Evolutionary conservation across 2,329 filamentous ascomycete species (phyloP).

Genomic region (Domatiomyces globalis): DNA sequence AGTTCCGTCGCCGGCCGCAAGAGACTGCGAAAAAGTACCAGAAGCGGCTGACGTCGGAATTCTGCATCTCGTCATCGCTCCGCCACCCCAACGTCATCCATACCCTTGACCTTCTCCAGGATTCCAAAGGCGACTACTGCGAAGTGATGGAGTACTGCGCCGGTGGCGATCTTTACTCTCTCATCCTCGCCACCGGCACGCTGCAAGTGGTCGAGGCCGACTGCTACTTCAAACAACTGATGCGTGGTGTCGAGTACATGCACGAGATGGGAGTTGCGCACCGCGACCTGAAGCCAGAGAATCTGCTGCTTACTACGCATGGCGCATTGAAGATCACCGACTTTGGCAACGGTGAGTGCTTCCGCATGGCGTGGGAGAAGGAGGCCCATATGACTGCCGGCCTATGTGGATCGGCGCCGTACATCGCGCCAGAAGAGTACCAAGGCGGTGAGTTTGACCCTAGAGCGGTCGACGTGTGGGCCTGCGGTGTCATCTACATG

Average conservation of each 20-base stretch:
- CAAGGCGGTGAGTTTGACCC: constrained; percentile 91
- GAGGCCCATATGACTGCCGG: constrained; percentile 97
- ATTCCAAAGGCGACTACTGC: constrained; percentile 93
- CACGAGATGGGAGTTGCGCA: constrained; percentile 99
- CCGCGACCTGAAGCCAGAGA: constrained; percentile 92
- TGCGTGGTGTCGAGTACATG: constrained; percentile 97
- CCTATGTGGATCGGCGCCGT: constrained; percentile 88
- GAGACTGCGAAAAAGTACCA: constrained; percentile 96
- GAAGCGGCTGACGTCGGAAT: constrained; percentile 91
- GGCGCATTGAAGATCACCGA: constrained; percentile 95
- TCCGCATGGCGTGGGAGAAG: constrained; percentile 98
- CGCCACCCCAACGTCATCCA: constrained; percentile 97
- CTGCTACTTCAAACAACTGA: constrained; percentile 98
- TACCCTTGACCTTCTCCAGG: constrained; percentile 85
- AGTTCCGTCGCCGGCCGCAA: constrained; percentile 85
- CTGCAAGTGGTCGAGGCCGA: constrained; percentile 87
- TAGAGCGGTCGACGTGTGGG: constrained; percentile 95
- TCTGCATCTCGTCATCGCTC: constrained; percentile 94
- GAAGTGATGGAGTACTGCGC: constrained; percentile 99
- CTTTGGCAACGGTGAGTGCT: constrained; percentile 97
- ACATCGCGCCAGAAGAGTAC: constrained; percentile 96
- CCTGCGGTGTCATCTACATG: constrained; percentile 98
- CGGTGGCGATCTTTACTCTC: constrained; percentile 85
- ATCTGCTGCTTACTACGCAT: constrained; percentile 80
- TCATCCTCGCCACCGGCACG: constrained; percentile 81